Base-by-base conservation (phyloP, 345 rosid species). In the Turritis glabra region DNA sequence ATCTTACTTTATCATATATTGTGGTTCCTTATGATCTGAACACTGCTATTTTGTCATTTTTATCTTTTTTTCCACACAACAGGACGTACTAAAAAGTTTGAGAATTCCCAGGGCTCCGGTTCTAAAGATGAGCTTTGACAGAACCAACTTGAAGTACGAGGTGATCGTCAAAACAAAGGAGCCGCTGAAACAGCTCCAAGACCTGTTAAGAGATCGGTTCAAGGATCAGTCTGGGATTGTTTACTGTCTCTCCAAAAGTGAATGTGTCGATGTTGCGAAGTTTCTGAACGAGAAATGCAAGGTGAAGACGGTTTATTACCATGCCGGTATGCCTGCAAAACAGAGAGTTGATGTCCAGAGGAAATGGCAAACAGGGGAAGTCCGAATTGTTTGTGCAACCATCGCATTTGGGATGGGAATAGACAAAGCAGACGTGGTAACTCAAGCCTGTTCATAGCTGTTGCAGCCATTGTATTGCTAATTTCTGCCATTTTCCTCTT, bases 351-450 rank as follows among this genome's bases (percentile, higher is more conserved):
- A 81, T 69, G 90, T 85, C 64, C 96, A 86, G 85, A 85, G 82
- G 80, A 94, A 87, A 82, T 94, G 98, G 98, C 89, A 87, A 44
- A 67, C 78, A 15, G 96, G 96, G 60, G 92, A 88, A 68, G 93
- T 82, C 81, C 92, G 85, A 23, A 84, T 92, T 62, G 91, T 91
- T 21, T 90, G 97, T 70, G 98, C 97, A 50, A 85, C 90, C 41
- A 94, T 94, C 37, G 97, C 97, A 56, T 94, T 94, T 68, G 98
- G 97, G 72, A 94, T 94, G 98, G 97, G 98, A 75, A 91, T 94
- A 62, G 97, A 91, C 87, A 90, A 91, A 85, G 85, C 97, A 51
- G 88, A 94, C 78, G 98, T 94, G 33, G 97, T 94, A 81, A 88
- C 87, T 83, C 64, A 69, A 67, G n/a, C 41, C 69, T 41, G 23